Conservation (phyloP, 2,329 filamentous ascomycete species). For the Hypoxylon sp. region DNA sequence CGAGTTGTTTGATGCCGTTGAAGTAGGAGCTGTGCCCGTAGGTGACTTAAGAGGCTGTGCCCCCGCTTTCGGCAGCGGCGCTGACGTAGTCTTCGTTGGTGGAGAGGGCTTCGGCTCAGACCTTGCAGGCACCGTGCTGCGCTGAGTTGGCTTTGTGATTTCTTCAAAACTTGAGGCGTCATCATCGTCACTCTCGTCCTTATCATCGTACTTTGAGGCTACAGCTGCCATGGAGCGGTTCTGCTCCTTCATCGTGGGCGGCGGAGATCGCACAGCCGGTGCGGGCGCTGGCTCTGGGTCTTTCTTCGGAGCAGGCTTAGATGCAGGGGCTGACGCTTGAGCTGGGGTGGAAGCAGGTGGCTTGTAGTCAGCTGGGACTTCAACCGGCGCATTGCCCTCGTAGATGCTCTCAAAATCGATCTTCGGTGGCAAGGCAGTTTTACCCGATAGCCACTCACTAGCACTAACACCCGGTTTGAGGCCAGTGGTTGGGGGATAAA, state of each 20-base stretch:
- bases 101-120: slow-evolving; percentile 49
- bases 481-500: slow-evolving; percentile 89
- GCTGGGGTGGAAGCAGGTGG: slow-evolving; percentile 64
- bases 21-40: slow-evolving; percentile 56
- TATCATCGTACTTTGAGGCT: slow-evolving; percentile 88
- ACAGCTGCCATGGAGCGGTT: slow-evolving; percentile 88
- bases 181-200: slow-evolving; percentile 72
- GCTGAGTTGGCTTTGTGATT: slow-evolving; percentile 80
- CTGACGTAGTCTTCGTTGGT: slow-evolving; percentile 57
- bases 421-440: slow-evolving; percentile 87
- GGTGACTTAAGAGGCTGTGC: slow-evolving; percentile 61
- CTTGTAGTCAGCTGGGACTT: slow-evolving; percentile 80
- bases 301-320: slow-evolving; percentile 67
- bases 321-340: slow-evolving; percentile 59
- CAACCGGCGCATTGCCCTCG: slow-evolving; percentile 84
- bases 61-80: slow-evolving; percentile 59
- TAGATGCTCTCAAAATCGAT: slow-evolving; percentile 95
- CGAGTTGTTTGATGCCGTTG: slow-evolving; percentile 55
- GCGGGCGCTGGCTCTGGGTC: slow-evolving; percentile 67
- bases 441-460: slow-evolving; percentile 88
- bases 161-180: slow-evolving; percentile 90
- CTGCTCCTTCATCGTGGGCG: slow-evolving; percentile 84
- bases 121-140: slow-evolving; percentile 58
- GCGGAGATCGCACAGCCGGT: slow-evolving; percentile 65
- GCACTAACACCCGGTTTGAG: slow-evolving; percentile 84